These are phyloP conservation scores for Cutaneotrichosporon cavernicola DNA, from an alignment of 1,284 basidiomycete genomes.

Conservation along the genomic window DNA sequence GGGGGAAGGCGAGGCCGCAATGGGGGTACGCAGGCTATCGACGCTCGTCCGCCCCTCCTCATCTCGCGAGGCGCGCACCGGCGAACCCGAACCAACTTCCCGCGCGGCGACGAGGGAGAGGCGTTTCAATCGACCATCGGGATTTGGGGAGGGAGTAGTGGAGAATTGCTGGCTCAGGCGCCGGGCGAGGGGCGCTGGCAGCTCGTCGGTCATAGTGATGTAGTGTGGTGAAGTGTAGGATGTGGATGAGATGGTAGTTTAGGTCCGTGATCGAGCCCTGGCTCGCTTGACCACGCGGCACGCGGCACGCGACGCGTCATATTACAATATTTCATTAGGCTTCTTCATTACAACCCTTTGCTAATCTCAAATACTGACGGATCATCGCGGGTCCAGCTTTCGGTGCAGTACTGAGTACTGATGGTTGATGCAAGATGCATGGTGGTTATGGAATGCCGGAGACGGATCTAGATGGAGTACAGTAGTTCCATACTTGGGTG, in stretches of 20 bases:
- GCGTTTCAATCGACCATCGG: conserved; percentile 26
- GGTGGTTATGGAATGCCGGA: neutral
- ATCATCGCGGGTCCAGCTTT: neutral
- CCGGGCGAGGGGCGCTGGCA: neutral
- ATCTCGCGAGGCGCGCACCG: neutral
- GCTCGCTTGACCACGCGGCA: neutral
- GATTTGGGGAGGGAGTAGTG: neutral
- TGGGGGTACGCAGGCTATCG: neutral
- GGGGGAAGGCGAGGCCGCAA: neutral
- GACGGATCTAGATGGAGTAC: neutral
- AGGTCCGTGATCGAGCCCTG: conserved; percentile 4
- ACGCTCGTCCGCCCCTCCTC: conserved; percentile 1
- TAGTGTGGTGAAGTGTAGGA: neutral
- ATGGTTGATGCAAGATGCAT: neutral
- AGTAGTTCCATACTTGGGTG: too few species aligned
- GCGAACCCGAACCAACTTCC: neutral
- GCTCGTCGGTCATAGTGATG: conserved; percentile 1
- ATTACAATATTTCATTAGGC: neutral
- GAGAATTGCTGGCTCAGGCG: conserved; percentile 1
- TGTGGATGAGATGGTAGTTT: conserved; percentile 5
- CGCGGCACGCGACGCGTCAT: conserved; percentile 4
- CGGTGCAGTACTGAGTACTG: neutral
- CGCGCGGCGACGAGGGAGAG: conserved; percentile 25
- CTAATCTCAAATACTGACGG: neutral
- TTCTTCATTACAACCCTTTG: neutral